Conservation (phyloP, 1,284 basidiomycete genomes). For the Melanopsichium pennsylvanicum region DNA sequence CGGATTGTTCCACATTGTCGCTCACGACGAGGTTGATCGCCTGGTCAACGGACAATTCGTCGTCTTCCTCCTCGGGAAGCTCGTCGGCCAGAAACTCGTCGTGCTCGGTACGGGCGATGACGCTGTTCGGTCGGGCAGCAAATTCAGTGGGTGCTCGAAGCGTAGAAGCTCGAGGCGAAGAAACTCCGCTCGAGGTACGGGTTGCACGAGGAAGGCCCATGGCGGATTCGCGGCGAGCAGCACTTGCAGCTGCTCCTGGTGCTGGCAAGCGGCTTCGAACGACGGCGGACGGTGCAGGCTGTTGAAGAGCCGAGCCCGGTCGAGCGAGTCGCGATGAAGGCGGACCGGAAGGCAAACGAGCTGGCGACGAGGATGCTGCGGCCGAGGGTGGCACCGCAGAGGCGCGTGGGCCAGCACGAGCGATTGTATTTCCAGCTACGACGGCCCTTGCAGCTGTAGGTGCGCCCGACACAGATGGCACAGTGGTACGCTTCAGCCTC, state of each 20-base stretch:
- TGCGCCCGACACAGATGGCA: conserved; percentile 14
- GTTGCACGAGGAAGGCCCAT: conserved; percentile 36
- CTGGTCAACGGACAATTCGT: conserved; percentile 50
- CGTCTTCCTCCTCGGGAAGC: conserved; percentile 40
- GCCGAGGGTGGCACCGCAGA: conserved; percentile 20
- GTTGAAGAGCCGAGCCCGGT: conserved; percentile 19
- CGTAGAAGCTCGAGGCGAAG: conserved; percentile 24
- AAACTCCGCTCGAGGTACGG: conserved; percentile 5
- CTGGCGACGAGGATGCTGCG: conserved; percentile 22
- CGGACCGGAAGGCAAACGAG: conserved; percentile 18
- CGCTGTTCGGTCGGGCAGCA: conserved; percentile 7
- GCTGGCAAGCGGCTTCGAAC: conserved; percentile 32
- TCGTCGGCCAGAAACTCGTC: conserved; percentile 35
- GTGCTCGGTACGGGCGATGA: conserved; percentile 3
- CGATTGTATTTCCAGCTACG: conserved; percentile 5
- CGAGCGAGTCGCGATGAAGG: conserved; percentile 41
- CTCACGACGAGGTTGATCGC: conserved; percentile 72
- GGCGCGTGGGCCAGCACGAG: conserved; percentile 18
- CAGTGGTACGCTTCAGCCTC: conserved; percentile 79
- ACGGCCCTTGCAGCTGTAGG: conserved; percentile 4
- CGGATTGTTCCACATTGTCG: conserved; percentile 81
- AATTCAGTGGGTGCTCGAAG: conserved; percentile 10
- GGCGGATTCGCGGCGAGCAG: conserved; percentile 33
- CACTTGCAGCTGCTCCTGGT: conserved; percentile 21
- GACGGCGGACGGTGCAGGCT: conserved; percentile 23